Evolutionary conservation across 805 yeast genomes (phyloP), one percentile per base, ranked within the genome.

Genomic region (Teunomyces stri): DNA sequence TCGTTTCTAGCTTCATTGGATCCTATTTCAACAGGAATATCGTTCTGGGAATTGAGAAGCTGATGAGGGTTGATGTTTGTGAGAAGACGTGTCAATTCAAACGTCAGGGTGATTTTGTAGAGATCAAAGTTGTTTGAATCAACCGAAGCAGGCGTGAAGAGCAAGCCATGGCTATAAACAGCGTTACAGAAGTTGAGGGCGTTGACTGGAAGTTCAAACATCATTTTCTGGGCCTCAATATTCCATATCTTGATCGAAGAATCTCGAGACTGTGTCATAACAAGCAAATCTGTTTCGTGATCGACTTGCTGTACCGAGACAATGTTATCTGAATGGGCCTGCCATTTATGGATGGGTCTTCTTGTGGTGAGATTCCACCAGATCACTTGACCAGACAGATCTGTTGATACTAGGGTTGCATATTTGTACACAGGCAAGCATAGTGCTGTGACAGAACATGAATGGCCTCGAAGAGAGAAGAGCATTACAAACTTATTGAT

Each of bases 111-210:
- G 9, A 82, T 54, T 30, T 60, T 57, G 59, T 85, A 85, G 1
- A 88, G 59, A 56, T 87, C 96, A 51, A 86, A 75, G 29, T 74
- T 72, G 35, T 84, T 80, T 0, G 94, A 82, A 55, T 80, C 79
- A 7, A 72, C 62, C 0, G 89, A 80, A 13, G 84, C 81, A 0
- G 96, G 89, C 0, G 87, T 78, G 5, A 84, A 58, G 21, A 80
- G 47, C 11, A 52, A 53, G 12, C 65, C 58, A 1, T 60, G 59
- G 6, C 42, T 46, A 13, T 76, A 62, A 4, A 75, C 82, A n/a
- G 84, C 81, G 46, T 82, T 81, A 54, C 89, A 78, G 61, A 84
- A 89, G 55, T 87, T 88, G 52, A 89, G 66, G 3, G 88, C 72
- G 61, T 89, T 89, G 37, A 86, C 85, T 5, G 90, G 90, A 53